Evolutionary conservation across 1,139 yeast species (phyloP).

Genomic region (Candida tropicalis): DNA sequence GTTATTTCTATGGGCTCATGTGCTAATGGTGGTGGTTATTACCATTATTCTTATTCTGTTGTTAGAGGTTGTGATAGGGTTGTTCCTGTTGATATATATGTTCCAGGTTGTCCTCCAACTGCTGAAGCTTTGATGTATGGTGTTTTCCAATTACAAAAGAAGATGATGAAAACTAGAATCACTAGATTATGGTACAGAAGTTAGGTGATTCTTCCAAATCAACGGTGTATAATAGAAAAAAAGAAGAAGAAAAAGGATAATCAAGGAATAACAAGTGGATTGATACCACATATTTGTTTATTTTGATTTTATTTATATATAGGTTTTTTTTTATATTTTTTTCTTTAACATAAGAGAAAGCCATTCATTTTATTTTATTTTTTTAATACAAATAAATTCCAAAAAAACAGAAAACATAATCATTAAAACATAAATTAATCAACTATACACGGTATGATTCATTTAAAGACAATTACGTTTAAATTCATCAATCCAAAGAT

Average conservation of each 20-base stretch:
- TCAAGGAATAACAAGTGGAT: not conserved
- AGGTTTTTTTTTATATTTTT: too few relatives aligned
- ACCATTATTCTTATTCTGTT: slow-evolving; percentile 86
- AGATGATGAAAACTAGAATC: slow-evolving; percentile 80
- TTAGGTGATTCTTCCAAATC: slow-evolving; percentile 23
- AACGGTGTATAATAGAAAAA: not conserved
- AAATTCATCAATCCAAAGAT: slow-evolving; percentile 8
- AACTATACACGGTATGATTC: not conserved
- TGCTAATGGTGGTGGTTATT: slow-evolving; percentile 94
- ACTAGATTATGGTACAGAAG: slow-evolving; percentile 88
- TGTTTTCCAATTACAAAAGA: slow-evolving; percentile 84
- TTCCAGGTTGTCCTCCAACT: slow-evolving; percentile 94
- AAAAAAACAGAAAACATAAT: not conserved
- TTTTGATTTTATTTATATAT: slow-evolving; percentile 1
- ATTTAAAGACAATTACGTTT: slow-evolving; percentile 6
- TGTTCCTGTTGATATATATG: slow-evolving; percentile 87
- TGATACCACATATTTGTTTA: not conserved
- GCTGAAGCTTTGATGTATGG: slow-evolving; percentile 92
- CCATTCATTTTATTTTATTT: too few relatives aligned
- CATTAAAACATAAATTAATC: not conserved
- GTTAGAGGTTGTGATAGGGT: slow-evolving; percentile 90
- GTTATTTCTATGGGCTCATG: slow-evolving; percentile 94
- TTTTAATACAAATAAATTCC: not conserved
- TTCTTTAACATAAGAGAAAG: too few relatives aligned
- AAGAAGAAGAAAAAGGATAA: slow-evolving; percentile 5